A percentile compares a stretch with the other conserved stretches of the same genome.
phyloP scores from a whole-genome alignment of 2,329 filamentous ascomycete genomes.

The Penicillium paneum region DNA sequence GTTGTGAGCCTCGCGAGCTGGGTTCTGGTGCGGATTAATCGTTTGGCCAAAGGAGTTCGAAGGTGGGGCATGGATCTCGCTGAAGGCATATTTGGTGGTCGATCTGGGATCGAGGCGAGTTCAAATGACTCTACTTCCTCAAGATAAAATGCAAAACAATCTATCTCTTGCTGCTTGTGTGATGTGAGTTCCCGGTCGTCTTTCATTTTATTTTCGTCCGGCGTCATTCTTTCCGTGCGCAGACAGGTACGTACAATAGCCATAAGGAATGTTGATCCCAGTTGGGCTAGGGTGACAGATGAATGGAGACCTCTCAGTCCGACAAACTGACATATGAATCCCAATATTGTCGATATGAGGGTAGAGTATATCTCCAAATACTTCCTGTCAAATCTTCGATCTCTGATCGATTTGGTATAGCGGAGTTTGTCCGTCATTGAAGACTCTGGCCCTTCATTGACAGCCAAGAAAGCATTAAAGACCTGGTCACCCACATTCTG shows the following conservation, averaged over 20 bases:
- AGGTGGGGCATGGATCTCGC: rapidly evolving
- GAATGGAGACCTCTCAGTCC: slow-evolving; percentile 39
- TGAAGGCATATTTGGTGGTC: slow-evolving; percentile 9
- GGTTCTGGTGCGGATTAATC: slow-evolving; percentile 22
- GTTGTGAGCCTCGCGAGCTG: slow-evolving; percentile 26
- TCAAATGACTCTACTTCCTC: slow-evolving; percentile 24
- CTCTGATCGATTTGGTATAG: slow-evolving; percentile 32
- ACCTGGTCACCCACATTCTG: slow-evolving; percentile 40
- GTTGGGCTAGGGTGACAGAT: slow-evolving; percentile 35
- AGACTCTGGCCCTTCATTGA: slow-evolving; percentile 20
- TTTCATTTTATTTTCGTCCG: slow-evolving; percentile 28
- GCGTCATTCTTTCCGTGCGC: slow-evolving; percentile 31
- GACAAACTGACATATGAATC: slow-evolving; percentile 41
- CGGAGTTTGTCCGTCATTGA: slow-evolving; percentile 13
- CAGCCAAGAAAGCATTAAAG: slow-evolving; percentile 37
- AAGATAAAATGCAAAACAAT: slow-evolving; percentile 32
- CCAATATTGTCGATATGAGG: slow-evolving; percentile 28
- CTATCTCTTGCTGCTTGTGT: slow-evolving; percentile 32
- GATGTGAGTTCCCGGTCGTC: slow-evolving; percentile 21
- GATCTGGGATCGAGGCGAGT: slow-evolving; percentile 8
- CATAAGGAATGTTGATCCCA: slow-evolving; percentile 39
- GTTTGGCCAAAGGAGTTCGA: neutral
- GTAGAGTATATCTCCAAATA: slow-evolving; percentile 21
- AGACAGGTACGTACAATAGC: slow-evolving; percentile 35
- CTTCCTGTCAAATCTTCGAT: slow-evolving; percentile 11